Evolutionary conservation across 108 stramenopile species (phyloP), one percentile per base, ranked within the genome.

Genomic region (Cyclostephanos invisitatus): DNA sequence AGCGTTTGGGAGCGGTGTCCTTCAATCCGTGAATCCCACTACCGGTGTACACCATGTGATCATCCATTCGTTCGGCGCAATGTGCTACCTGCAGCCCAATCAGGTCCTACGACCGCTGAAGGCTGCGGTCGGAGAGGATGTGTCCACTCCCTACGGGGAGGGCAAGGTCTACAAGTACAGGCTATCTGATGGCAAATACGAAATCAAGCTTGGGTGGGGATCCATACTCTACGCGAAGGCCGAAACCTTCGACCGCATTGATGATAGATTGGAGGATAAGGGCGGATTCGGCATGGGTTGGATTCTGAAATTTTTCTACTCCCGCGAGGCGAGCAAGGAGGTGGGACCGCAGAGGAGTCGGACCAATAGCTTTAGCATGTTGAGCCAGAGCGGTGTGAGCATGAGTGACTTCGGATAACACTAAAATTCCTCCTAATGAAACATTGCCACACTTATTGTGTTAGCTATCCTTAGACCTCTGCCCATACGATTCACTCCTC

Each of bases 31-130:
- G 2, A 83, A 96, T 50, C 91, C 92, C 38, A 91, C 85, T 35
- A 96, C 91, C 28, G 87, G 92, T 46, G 89, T 96, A n/a, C 96
- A 96, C 68, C 81, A 89, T 51, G 90, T 96, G n/a, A 83, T 86
- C n/a, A 76, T 90, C 22, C 83, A 82, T 11, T 84, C 89, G 11
- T 84, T 76, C 55, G 86, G 87, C 9, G 83, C 70, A 27, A 84
- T 91, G 73, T 89, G 91, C 71, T 96, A 96, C 67, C 70, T 96
- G 67, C 92, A 96, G 62, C 91, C 95, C 9, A 84, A 92, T 57
- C 77, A 82, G 49, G 84, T 96, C n/a, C 58, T 89, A 0, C 61
- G 84, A n/a, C 87, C 86, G 37, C 47, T 96, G 61, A 96, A 94
- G 73, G 92, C 91, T 29, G 91, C 91, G 0, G 91, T 91, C n/a